Conservation (phyloP, 2,329 filamentous ascomycete species). For the Aspergillus ibericus region DNA sequence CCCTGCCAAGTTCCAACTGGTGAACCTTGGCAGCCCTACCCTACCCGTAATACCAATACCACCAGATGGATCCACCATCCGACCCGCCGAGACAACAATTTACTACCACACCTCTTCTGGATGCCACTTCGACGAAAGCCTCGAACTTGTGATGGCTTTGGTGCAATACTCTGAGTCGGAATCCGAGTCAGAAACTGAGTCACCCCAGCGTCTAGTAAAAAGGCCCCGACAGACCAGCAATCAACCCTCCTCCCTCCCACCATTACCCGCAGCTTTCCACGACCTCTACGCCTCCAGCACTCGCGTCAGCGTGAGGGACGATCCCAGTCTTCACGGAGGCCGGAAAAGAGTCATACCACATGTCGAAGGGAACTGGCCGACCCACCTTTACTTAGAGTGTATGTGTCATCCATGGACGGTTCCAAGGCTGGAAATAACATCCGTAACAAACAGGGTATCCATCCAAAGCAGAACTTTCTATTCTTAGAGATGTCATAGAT, state of each 20-base stretch:
- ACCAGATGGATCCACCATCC: not conserved
- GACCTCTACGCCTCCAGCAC: conserved; percentile 85
- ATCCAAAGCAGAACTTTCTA: conserved; percentile 33
- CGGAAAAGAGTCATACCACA: conserved; percentile 81
- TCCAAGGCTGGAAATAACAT: conserved; percentile 15
- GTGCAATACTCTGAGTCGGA: conserved; percentile 62
- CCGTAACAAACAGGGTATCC: conserved; percentile 40
- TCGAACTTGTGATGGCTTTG: conserved; percentile 53
- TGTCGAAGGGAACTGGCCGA: conserved; percentile 86
- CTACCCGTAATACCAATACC: not conserved
- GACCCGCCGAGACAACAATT: not conserved
- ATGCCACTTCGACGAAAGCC: not conserved
- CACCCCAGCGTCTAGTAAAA: conserved; percentile 26
- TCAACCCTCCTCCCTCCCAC: conserved; percentile 56
- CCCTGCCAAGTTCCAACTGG: not conserved
- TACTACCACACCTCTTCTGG: not conserved
- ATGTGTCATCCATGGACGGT: conserved; percentile 20
- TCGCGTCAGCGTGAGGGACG: conserved; percentile 74
- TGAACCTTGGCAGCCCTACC: not conserved
- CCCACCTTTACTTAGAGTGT: conserved; percentile 93
- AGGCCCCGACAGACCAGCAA: conserved; percentile 19
- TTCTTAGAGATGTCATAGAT: conserved; percentile 33
- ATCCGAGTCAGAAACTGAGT: conserved; percentile 34
- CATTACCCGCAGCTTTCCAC: conserved; percentile 77
- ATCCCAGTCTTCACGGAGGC: conserved; percentile 81